Evolutionary conservation across 768 basidiomycete species (phyloP).

Genomic region (Lactifluus subvellereus): DNA sequence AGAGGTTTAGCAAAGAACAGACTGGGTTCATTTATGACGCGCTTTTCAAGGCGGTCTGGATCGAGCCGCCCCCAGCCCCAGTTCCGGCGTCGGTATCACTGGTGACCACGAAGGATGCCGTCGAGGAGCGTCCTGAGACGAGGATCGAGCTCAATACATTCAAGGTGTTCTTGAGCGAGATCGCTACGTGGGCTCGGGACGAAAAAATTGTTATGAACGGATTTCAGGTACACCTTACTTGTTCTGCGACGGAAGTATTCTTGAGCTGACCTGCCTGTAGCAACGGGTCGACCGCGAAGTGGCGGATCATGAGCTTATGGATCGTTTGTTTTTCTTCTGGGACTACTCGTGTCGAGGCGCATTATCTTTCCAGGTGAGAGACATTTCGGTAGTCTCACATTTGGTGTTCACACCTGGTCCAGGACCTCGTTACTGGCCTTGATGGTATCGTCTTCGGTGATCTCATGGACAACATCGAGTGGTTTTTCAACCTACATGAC

Average conservation of each 20-base stretch:
- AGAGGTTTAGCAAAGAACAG: conserved; percentile 82
- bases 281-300: conserved; percentile 83
- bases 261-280: conserved; percentile 34
- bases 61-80: conserved; percentile 55
- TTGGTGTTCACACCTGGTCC: conserved; percentile 23
- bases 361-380: conserved; percentile 79
- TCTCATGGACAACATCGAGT: conserved; percentile 97
- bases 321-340: conserved; percentile 93
- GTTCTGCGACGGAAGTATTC: conserved; percentile 4
- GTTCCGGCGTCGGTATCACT: conserved; percentile 46
- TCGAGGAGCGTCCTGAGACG: conserved; percentile 81
- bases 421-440: conserved; percentile 87
- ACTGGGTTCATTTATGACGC: conserved; percentile 89
- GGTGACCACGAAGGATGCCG: conserved; percentile 48
- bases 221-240: conserved; percentile 54
- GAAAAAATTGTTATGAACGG: conserved; percentile 91
- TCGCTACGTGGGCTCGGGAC: conserved; percentile 93
- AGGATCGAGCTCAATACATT: conserved; percentile 83
- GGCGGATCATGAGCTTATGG: conserved; percentile 96
- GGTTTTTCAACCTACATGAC: conserved; percentile 96
- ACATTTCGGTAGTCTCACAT: not conserved
- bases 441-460: conserved; percentile 94
- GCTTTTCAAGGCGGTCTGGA: conserved; percentile 76
- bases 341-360: conserved; percentile 77
- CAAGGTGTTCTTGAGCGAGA: conserved; percentile 82